Conservation (phyloP, 2,329 filamentous ascomycete genomes). For the Ceratocystis huliohia region DNA sequence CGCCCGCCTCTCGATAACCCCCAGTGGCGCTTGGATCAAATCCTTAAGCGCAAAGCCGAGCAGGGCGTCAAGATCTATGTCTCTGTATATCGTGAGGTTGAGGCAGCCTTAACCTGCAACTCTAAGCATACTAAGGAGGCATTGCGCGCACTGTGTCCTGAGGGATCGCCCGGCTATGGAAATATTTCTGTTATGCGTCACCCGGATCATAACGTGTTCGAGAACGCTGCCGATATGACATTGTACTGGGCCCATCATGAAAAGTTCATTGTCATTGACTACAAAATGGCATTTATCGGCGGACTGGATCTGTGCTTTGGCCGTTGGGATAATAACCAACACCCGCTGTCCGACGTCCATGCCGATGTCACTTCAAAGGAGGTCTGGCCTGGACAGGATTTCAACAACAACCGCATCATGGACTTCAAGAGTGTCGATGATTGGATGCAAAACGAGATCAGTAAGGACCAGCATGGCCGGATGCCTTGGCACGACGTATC, state of each 20-base stretch:
- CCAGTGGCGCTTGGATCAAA: conserved; percentile 73
- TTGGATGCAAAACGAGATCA: conserved; percentile 87
- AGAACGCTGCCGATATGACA: conserved; percentile 90
- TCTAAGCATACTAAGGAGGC: conserved; percentile 86
- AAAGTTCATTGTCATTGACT: conserved; percentile 93
- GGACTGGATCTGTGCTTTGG: conserved; percentile 93
- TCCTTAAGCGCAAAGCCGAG: conserved; percentile 80
- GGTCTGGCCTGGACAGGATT: conserved; percentile 90
- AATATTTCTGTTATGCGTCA: conserved; percentile 86
- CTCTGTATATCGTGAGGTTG: conserved; percentile 80
- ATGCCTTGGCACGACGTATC: conserved; percentile 98
- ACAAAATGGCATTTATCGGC: conserved; percentile 80
- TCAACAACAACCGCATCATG: conserved; percentile 94
- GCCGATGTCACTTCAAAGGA: conserved; percentile 70
- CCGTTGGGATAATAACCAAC: conserved; percentile 79
- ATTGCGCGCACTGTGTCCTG: conserved; percentile 63
- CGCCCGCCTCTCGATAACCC: conserved; percentile 72
- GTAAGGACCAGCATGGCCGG: conserved; percentile 78
- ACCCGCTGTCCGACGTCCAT: conserved; percentile 75
- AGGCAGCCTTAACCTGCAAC: conserved; percentile 77
- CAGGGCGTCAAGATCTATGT: conserved; percentile 90
- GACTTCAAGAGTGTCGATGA: conserved; percentile 85
- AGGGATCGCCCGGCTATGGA: conserved; percentile 67
- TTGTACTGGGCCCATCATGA: conserved; percentile 98
- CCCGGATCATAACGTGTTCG: conserved; percentile 87